Conservation (phyloP, 83 land plant genomes). For the Diphasiastrum complanatum region DNA sequence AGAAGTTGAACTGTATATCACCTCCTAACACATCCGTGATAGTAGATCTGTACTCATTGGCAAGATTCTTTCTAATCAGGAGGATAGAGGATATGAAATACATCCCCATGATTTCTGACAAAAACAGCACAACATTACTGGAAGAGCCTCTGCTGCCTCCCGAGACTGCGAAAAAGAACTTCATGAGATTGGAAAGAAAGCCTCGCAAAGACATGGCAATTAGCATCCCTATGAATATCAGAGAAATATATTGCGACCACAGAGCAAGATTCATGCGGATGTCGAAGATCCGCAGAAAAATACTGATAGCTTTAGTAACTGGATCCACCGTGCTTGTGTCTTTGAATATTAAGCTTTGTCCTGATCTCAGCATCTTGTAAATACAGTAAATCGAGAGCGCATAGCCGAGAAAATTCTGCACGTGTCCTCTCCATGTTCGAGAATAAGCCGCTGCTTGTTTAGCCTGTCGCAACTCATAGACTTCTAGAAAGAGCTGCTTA, state of each 20-base stretch:
- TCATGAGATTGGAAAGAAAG: conserved; percentile 73
- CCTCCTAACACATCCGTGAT: conserved; percentile 93
- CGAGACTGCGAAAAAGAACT: conserved; percentile 85
- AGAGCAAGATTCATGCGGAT: conserved; percentile 64
- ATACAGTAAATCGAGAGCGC: conserved; percentile 77
- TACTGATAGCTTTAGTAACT: conserved; percentile 59
- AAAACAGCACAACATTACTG: conserved; percentile 81
- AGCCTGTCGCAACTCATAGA: conserved; percentile 86
- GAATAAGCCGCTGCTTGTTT: conserved; percentile 92
- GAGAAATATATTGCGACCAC: conserved; percentile 84
- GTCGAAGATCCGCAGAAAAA: conserved; percentile 70
- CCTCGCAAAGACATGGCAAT: conserved; percentile 81
- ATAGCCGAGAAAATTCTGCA: conserved; percentile 82
- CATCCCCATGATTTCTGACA: conserved; percentile 96
- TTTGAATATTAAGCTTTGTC: not conserved
- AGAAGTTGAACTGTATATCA: conserved; percentile 92
- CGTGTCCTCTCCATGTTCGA: conserved; percentile 84
- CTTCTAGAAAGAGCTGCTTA: conserved; percentile 74
- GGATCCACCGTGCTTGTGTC: conserved; percentile 59
- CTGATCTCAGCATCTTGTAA: conserved; percentile 84
- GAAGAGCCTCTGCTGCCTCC: conserved; percentile 77
- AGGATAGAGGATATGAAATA: conserved; percentile 87
- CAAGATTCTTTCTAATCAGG: conserved; percentile 84
- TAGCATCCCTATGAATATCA: conserved; percentile 85
- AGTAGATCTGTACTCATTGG: conserved; percentile 86